Base-by-base conservation (phyloP, 495 filamentous ascomycete genomes). In the Hypoxylon trugodes region DNA sequence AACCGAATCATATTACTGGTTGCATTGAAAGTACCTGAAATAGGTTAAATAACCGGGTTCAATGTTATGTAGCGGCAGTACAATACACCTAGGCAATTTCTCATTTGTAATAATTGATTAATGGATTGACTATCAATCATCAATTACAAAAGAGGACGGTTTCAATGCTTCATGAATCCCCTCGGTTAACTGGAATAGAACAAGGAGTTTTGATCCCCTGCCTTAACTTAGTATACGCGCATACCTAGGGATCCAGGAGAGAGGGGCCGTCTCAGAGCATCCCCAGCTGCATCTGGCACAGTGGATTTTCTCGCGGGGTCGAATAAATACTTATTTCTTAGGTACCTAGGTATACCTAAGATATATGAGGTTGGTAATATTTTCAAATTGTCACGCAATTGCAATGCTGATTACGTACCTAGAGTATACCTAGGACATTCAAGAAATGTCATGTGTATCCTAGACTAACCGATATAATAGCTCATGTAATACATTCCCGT, bases 371-470 rank as follows among this genome's bases (percentile, higher is more conserved):
- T 55, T 50, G 50, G 42, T 36, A 63, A 63, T 63, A 63, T 45
- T 57, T 46, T 51, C 21, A 33, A 26, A 22, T 30, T 24, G 60
- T 63, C 60, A 63, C 60, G 60, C 52, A 63, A 63, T 63, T 52
- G 60, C 52, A 63, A 63, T 63, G 46, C 47, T 16, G 37, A 36
- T 51, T 51, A 63, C 37, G 60, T 57, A 63, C 42, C n/a, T n/a
- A n/a, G n/a, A n/a, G n/a, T n/a, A n/a, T n/a, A n/a, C n/a, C n/a
- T n/a, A n/a, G n/a, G n/a, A n/a, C n/a, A n/a, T 9, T 30, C 10
- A 9, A 15, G 21, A 28, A 21, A 28, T 30, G 4, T 26, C 32
- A 36, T 36, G 19, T 28, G 24, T 19, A 6, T 25, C 3, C 4
- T 8, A 1, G 37, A 21, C 24, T 42, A 22, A 30, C 16, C 18